Evolutionary conservation across 2,329 filamentous ascomycete genomes (phyloP).

Genomic region (Colletotrichum spinosum): DNA sequence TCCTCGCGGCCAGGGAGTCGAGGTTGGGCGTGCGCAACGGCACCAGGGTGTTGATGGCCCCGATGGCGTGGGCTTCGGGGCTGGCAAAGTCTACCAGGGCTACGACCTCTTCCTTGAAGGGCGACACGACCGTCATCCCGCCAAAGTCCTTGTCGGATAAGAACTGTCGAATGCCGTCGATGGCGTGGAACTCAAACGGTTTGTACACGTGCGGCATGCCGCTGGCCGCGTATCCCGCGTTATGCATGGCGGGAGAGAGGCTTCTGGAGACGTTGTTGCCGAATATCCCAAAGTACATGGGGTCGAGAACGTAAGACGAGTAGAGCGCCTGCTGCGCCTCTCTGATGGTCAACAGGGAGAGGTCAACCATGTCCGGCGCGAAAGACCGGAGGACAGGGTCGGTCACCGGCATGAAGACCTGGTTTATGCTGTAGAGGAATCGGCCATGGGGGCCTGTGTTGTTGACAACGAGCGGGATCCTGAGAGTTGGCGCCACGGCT

Average conservation of each 20-base stretch:
- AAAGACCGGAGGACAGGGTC: constrained; percentile 45
- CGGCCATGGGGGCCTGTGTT: constrained; percentile 73
- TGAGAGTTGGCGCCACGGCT: constrained; percentile 53
- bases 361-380: constrained; percentile 35
- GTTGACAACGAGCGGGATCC: constrained; percentile 70
- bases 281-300: constrained; percentile 79
- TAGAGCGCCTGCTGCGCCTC: constrained; percentile 75
- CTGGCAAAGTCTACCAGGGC: constrained; percentile 76
- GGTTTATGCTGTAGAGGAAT: constrained; percentile 74
- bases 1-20: constrained; percentile 66
- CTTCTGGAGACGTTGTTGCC: constrained; percentile 78
- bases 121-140: constrained; percentile 77
- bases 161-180: constrained; percentile 72
- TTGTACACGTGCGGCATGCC: constrained; percentile 77
- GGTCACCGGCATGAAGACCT: constrained; percentile 70
- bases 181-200: constrained; percentile 69
- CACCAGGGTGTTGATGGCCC: constrained; percentile 81
- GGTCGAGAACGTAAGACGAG: constrained; percentile 73
- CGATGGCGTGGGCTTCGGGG: constrained; percentile 78
- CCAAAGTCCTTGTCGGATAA: constrained; percentile 76
- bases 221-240: constrained; percentile 72
- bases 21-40: constrained; percentile 71
- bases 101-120: constrained; percentile 81
- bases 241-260: constrained; percentile 82
- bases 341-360: constrained; percentile 62